Percentiles rank a stretch among this genome's conserved stretches.
phyloP scores from a whole-genome alignment of 495 filamentous ascomycete species.

The Penicillium dipodomyicola region DNA sequence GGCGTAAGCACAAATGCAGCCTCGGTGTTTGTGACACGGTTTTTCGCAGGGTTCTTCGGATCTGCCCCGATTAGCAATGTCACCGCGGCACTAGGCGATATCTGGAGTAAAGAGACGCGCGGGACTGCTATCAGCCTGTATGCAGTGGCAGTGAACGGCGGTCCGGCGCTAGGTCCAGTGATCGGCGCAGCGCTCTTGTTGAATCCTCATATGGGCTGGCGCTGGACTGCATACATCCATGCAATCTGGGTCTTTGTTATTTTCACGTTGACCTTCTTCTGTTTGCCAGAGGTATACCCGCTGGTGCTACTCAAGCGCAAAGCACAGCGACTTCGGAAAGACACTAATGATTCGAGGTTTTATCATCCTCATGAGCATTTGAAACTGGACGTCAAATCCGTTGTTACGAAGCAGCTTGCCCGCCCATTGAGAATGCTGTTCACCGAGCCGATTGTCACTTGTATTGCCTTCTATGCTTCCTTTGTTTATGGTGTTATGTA shows the following conservation, averaged over 20 bases:
- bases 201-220: slow-evolving; percentile 40
- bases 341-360: slow-evolving; percentile 33
- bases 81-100: slow-evolving; percentile 49
- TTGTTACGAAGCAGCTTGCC: slow-evolving; percentile 35
- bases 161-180: slow-evolving; percentile 47
- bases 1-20: slow-evolving; percentile 35
- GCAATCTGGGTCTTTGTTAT: slow-evolving; percentile 31
- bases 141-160: slow-evolving; percentile 40
- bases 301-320: slow-evolving; percentile 33
- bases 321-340: slow-evolving; percentile 31
- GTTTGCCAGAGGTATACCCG: slow-evolving; percentile 35
- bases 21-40: slow-evolving; percentile 43
- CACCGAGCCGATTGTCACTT: slow-evolving; percentile 42
- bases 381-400: slow-evolving; percentile 30
- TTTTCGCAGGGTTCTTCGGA: slow-evolving; percentile 49
- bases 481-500: slow-evolving; percentile 40
- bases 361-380: slow-evolving; percentile 44
- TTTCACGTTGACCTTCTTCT: slow-evolving; percentile 28
- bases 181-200: slow-evolving; percentile 44
- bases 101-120: slow-evolving; percentile 35
- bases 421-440: slow-evolving; percentile 40
- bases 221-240: slow-evolving; percentile 43
- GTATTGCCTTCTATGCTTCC: slow-evolving; percentile 38
- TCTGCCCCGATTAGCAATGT: slow-evolving; percentile 47
- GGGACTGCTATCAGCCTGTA: slow-evolving; percentile 45